A percentile compares a stretch with the other conserved stretches of the same genome.
These are phyloP conservation scores for Pyrus pyrifolia DNA, from an alignment of 306 rosid species.

Conservation along the genomic window DNA sequence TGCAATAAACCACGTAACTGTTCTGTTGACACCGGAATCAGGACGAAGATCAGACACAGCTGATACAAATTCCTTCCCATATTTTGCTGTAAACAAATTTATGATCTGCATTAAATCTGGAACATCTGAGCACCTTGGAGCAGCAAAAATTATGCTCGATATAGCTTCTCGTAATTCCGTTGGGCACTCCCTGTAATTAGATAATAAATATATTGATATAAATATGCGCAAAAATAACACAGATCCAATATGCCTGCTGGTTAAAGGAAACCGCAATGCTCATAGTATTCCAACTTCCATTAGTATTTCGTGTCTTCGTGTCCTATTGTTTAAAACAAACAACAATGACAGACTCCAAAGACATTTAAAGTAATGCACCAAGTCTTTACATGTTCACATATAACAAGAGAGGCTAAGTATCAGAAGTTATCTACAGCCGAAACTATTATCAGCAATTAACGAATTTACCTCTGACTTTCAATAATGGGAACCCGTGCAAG, in stretches of 20 bases:
- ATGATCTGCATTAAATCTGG: conserved; percentile 88
- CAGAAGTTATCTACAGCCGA: neutral
- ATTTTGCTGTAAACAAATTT: conserved; percentile 77
- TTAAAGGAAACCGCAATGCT: neutral
- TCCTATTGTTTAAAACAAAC: neutral
- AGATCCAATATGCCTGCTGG: neutral
- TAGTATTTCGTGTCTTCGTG: neutral
- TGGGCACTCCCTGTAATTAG: conserved; percentile 73
- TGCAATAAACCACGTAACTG: conserved; percentile 38
- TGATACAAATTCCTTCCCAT: conserved; percentile 78
- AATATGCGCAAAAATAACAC: neutral
- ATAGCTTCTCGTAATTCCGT: conserved; percentile 86
- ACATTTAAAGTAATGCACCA: neutral
- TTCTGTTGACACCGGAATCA: conserved; percentile 95
- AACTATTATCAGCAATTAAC: conserved; percentile 9
- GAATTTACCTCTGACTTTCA: conserved; percentile 74
- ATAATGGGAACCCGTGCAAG: conserved; percentile 91
- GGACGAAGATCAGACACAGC: conserved; percentile 90
- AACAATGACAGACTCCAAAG: neutral
- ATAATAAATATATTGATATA: neutral
- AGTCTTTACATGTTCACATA: neutral
- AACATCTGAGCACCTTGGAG: conserved; percentile 96
- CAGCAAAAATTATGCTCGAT: conserved; percentile 89
- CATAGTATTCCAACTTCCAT: neutral
- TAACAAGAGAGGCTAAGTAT: neutral